Percentiles rank a stretch among this genome's conserved stretches.
Evolutionary conservation across 1,139 yeast species (phyloP).

Genomic region (Candida mesenterica): DNA sequence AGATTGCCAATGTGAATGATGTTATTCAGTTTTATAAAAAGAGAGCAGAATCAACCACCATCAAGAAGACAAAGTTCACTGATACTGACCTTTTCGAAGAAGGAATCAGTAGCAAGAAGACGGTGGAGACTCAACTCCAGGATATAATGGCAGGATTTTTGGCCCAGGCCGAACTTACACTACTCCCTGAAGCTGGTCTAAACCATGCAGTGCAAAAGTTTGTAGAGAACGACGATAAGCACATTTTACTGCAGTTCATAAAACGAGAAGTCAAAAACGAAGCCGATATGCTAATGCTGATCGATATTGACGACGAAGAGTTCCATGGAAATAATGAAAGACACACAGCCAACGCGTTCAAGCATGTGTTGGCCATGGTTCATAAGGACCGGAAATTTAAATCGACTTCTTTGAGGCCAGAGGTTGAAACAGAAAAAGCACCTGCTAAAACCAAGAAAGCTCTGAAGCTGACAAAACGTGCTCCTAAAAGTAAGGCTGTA

Average conservation of each 20-base stretch:
- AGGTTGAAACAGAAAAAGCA: not conserved
- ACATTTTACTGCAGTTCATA: conserved; percentile 65
- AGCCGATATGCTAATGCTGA: conserved; percentile 51
- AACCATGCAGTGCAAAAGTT: conserved; percentile 69
- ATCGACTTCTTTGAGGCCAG: not conserved
- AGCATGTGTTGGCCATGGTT: conserved; percentile 26
- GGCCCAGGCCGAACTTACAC: conserved; percentile 58
- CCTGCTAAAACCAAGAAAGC: not conserved
- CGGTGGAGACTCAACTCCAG: conserved; percentile 52
- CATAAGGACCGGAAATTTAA: conserved; percentile 16
- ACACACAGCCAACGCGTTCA: conserved; percentile 29
- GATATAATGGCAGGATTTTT: conserved; percentile 61
- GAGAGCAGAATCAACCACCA: conserved; percentile 12
- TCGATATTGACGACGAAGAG: conserved; percentile 37
- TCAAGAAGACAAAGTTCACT: conserved; percentile 21
- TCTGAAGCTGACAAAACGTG: not conserved
- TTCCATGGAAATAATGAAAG: conserved; percentile 30
- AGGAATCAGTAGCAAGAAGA: conserved; percentile 16
- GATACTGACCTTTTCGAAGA: conserved; percentile 23
- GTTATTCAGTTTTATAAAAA: conserved; percentile 70
- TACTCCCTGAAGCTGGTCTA: conserved; percentile 77
- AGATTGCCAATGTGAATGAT: conserved; percentile 86
- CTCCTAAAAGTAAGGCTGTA: not conserved
- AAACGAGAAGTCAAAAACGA: conserved; percentile 65
- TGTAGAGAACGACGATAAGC: conserved; percentile 81